These are phyloP conservation scores for Thermomucor indicae-seudaticae DNA, from an alignment of 371 early-diverging fungal genomes.

Conservation along the genomic window DNA sequence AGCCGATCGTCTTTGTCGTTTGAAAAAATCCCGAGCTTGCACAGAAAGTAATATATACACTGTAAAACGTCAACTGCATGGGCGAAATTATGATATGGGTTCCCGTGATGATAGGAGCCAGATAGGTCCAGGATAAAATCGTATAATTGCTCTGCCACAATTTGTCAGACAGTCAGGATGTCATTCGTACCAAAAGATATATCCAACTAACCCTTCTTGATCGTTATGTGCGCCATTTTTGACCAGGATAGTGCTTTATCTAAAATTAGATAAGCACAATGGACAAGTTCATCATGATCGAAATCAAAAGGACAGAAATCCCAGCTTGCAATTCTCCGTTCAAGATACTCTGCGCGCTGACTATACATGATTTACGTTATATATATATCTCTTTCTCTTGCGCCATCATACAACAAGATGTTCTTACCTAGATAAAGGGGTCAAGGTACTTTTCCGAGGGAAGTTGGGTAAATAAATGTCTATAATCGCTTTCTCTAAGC, in stretches of 20 bases:
- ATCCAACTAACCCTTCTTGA: slow-evolving; percentile 46
- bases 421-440: slow-evolving; percentile 13
- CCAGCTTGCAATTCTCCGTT: slow-evolving; percentile 54
- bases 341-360: slow-evolving; percentile 37
- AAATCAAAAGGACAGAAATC: slow-evolving; percentile 67
- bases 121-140: slow-evolving; percentile 58
- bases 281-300: slow-evolving; percentile 57
- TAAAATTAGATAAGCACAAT: slow-evolving; percentile 63
- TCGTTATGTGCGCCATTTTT: slow-evolving; percentile 46
- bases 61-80: slow-evolving; percentile 89
- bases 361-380: too few species aligned
- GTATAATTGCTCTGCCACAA: slow-evolving; percentile 43
- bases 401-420: slow-evolving; percentile 1
- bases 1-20: slow-evolving; percentile 29
- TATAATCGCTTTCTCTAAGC: slow-evolving; percentile 17
- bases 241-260: slow-evolving; percentile 56
- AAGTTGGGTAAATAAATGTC: slow-evolving; percentile 17
- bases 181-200: not conserved
- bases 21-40: slow-evolving; percentile 51
- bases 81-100: slow-evolving; percentile 82
- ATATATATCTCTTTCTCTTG: slow-evolving; percentile 12
- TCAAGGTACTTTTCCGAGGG: slow-evolving; percentile 6
- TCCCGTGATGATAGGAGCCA: slow-evolving; percentile 65
- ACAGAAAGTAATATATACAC: slow-evolving; percentile 67
- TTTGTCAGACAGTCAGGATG: not conserved